Base-by-base conservation (phyloP, 2,329 filamentous ascomycete species). In the Scortechinia acanthostroma region DNA sequence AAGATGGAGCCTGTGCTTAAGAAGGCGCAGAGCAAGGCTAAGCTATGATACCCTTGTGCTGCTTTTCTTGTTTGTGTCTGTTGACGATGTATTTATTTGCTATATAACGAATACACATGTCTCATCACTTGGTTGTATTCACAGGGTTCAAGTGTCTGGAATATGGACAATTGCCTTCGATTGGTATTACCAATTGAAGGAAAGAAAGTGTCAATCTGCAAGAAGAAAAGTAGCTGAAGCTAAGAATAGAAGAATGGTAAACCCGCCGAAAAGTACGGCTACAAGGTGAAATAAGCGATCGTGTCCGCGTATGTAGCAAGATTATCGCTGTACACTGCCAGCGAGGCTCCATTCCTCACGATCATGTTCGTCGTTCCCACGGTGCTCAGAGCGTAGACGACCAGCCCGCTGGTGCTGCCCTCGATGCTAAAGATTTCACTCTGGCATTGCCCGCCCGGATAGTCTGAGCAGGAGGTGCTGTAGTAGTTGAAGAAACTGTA, bases 1-100 rank as follows among this genome's bases (percentile, higher is more conserved):
- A 95, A 94, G 82, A 80, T 96, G 68, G 90, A 96, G 69, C 87
- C 89, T 33, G 86, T 97, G 58, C 71, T 95, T 52, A 90, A 89
- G 76, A 93, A 90, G 76, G 86, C 88, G 28, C 85, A 89, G 72
- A 74, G 71, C 58, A 87, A 88, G 76, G 78, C 88, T 55, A 95
- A 95, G 78, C 71, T 95, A 69, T 91, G 81, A 72, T n/a, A n/a
- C n/a, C n/a, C n/a, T 66, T 55, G 19, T n/a, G 37, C n/a, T n/a
- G n/a, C n/a, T n/a, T n/a, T n/a, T n/a, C n/a, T n/a, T n/a, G n/a
- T n/a, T n/a, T n/a, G n/a, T n/a, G n/a, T n/a, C n/a, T n/a, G n/a
- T n/a, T n/a, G n/a, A n/a, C n/a, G n/a, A n/a, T n/a, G n/a, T n/a
- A n/a, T n/a, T n/a, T n/a, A n/a, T n/a, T n/a, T n/a, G n/a, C n/a